Percentiles rank a stretch among this genome's conserved stretches.
phyloP scores from a whole-genome alignment of 2,329 filamentous ascomycete genomes.

The Daldinia sp. region DNA sequence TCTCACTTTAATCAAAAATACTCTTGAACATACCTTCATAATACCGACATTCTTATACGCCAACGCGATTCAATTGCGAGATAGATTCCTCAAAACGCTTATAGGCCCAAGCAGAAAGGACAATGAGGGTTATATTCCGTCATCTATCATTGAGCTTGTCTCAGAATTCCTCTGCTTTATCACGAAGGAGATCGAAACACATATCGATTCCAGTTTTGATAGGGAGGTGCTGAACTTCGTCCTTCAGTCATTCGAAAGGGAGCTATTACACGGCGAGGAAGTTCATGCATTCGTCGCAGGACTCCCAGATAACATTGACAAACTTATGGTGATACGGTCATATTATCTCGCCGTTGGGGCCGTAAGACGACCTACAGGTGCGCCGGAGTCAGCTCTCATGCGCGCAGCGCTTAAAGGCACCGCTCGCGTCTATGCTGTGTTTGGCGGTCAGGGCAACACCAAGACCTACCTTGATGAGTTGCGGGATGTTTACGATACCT shows the following conservation, averaged over 20 bases:
- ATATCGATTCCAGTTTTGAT: constrained; percentile 32
- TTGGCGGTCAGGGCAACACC: constrained; percentile 46
- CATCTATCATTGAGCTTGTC: constrained; percentile 36
- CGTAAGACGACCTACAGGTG: constrained; percentile 27
- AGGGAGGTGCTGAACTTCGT: constrained; percentile 37
- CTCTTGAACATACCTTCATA: constrained; percentile 39
- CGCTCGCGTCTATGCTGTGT: constrained; percentile 40
- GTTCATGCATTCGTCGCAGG: constrained; percentile 36
- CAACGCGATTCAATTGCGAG: constrained; percentile 35
- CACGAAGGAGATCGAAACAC: constrained; percentile 29
- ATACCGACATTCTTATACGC: constrained; percentile 40
- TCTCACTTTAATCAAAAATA: constrained; percentile 36
- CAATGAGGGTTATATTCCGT: constrained; percentile 6
- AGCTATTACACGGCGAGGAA: constrained; percentile 34
- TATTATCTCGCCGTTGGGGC: constrained; percentile 38
- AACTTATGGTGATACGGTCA: constrained; percentile 35
- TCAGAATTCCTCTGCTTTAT: constrained; percentile 38
- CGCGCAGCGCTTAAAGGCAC: constrained; percentile 38
- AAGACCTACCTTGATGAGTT: constrained; percentile 44
- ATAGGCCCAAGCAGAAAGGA: constrained; percentile 14
- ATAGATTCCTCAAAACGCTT: constrained; percentile 39
- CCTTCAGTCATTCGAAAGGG: constrained; percentile 36
- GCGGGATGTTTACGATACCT: constrained; percentile 40
- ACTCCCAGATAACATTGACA: constrained; percentile 32
- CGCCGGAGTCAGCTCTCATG: constrained; percentile 39